Conservation (phyloP, 768 basidiomycete species). For the Termitomyces sp. region DNA sequence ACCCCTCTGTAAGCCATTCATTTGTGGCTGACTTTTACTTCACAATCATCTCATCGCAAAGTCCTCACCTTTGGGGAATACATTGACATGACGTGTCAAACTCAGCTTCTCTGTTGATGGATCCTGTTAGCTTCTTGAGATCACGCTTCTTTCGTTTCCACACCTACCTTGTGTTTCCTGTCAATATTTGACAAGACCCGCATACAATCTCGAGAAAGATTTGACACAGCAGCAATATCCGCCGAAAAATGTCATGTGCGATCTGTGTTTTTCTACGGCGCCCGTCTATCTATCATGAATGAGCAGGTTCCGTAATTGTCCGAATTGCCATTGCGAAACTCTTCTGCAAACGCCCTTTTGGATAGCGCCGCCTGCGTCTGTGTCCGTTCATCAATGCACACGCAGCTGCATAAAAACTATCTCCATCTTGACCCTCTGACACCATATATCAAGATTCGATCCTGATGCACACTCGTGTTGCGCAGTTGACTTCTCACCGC, state of each 20-base stretch:
- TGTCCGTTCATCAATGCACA: neutral
- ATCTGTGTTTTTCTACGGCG: too few relatives aligned
- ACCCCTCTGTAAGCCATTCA: neutral
- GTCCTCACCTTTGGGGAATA: slow-evolving; percentile 5
- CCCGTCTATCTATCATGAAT: neutral
- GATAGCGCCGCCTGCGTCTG: neutral
- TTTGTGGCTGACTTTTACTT: neutral
- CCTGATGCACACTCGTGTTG: neutral
- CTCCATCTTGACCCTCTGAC: slow-evolving; percentile 3
- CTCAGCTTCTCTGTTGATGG: slow-evolving; percentile 9
- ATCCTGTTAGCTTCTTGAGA: slow-evolving; percentile 1
- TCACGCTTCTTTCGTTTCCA: slow-evolving; percentile 2
- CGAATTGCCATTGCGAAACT: neutral
- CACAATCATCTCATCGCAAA: neutral
- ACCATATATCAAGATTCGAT: slow-evolving; percentile 1
- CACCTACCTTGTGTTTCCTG: slow-evolving; percentile 1
- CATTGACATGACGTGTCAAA: slow-evolving; percentile 17
- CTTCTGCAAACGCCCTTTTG: neutral
- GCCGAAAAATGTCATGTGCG: neutral
- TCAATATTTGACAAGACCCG: neutral
- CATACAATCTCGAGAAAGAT: neutral
- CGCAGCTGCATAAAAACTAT: neutral
- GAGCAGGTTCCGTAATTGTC: neutral
- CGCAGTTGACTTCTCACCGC: neutral
- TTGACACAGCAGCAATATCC: neutral